Base-by-base conservation (phyloP, 2,329 filamentous ascomycete genomes). In the Capronia epimyces region DNA sequence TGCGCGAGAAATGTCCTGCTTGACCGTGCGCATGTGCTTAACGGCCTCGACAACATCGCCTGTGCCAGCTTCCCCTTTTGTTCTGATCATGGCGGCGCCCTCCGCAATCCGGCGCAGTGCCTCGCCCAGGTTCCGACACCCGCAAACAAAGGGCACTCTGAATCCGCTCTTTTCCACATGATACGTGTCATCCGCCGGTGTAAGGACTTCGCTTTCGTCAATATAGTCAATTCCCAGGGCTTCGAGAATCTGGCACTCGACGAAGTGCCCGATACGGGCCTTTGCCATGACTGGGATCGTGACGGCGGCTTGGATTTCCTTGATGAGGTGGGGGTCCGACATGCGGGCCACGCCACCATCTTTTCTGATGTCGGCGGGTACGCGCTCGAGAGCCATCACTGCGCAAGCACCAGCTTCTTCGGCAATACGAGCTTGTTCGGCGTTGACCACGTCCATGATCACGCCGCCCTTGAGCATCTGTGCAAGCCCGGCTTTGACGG, bases 231-330 rank as follows among this genome's bases (percentile, higher is more conserved):
- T 86, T 56, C 88, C 90, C 48, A 97, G 83, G 51, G 88, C 83
- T 78, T 97, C 87, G 66, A 98, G 86, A 73, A 98, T 94, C 78
- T 87, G 91, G 75, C 90, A 96, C 76, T 98, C 93, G 64, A 96
- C 91, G 62, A 96, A 90, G 75, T 98, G 93, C 31, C 93, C 93
- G 67, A 97, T 98, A 67, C 93, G 82, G 20, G 91, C 91, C 76
- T 98, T 98, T 58, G 93, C 93, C 93, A 98, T 97, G 70, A 98
- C 93, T 63, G 93, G 93, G 64, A 97, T 96, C 47, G 91, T 97
- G 41, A 97, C 93, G 34, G 89, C 84, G 2, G 79, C 82, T 82
- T 96, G 94, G 69, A 98, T 97, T 70, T 90, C 87, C 72, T 86
- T 86, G 78, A 97, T 97, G 81, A 96, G 87, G 63, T 79, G 75